phyloP scores from a whole-genome alignment of 1,139 yeast species.

The Nakaseomyces sp. region DNA sequence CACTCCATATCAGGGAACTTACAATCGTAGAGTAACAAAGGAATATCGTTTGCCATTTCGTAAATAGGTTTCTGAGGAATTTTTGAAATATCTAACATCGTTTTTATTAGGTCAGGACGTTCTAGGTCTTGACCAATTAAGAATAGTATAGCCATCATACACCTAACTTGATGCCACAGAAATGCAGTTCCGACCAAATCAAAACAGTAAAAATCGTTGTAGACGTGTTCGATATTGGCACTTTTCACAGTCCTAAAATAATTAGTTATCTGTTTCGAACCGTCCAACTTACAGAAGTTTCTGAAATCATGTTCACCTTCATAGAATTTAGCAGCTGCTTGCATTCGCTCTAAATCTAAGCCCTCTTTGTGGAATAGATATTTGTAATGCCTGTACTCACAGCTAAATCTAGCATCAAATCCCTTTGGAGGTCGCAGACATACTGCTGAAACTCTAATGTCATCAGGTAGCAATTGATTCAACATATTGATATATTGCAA shows the following conservation, averaged over 20 bases:
- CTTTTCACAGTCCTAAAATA: slow-evolving; percentile 50
- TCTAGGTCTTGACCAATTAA: slow-evolving; percentile 76
- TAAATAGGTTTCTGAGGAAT: slow-evolving; percentile 69
- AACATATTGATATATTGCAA: slow-evolving; percentile 67
- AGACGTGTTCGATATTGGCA: slow-evolving; percentile 42
- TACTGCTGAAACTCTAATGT: slow-evolving; percentile 73
- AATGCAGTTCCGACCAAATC: slow-evolving; percentile 86
- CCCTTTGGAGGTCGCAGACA: slow-evolving; percentile 72
- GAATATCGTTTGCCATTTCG: slow-evolving; percentile 90
- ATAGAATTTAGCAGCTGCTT: slow-evolving; percentile 53
- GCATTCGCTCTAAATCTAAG: slow-evolving; percentile 60
- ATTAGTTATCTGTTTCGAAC: slow-evolving; percentile 82
- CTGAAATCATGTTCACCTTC: slow-evolving; percentile 84
- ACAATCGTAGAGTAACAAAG: slow-evolving; percentile 81
- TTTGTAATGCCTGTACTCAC: slow-evolving; percentile 72
- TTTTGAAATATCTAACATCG: slow-evolving; percentile 49
- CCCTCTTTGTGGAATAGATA: slow-evolving; percentile 55
- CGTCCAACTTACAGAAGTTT: slow-evolving; percentile 90
- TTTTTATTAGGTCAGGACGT: slow-evolving; percentile 44
- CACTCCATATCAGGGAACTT: slow-evolving; percentile 66
- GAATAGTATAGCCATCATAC: slow-evolving; percentile 81
- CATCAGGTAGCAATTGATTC: slow-evolving; percentile 70
- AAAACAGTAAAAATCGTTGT: slow-evolving; percentile 49
- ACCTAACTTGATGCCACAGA: slow-evolving; percentile 96
- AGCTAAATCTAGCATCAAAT: slow-evolving; percentile 91